Base-by-base conservation (phyloP, 176 grass and related monocot genomes). In the Leersia perrieri region DNA sequence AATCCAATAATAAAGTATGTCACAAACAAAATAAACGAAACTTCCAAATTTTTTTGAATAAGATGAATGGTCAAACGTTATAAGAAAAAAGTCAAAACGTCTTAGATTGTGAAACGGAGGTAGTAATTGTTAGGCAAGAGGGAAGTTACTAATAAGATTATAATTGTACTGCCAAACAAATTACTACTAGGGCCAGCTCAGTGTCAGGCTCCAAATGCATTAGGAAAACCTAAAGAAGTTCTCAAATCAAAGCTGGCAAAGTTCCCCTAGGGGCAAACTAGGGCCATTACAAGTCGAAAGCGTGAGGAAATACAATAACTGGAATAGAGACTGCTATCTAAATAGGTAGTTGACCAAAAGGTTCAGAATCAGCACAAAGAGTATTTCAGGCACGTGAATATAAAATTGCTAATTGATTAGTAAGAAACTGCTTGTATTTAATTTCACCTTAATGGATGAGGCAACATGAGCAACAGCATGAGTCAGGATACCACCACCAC, bases 381-480 rank as follows among this genome's bases (percentile, higher is more conserved):
- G 44, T 8, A 68, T 73, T 71, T 70, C 73, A 82, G 30, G 9
- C 30, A 40, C 40, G 27, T 38, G 22, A 66, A 72, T 20, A 73
- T 33, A 81, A 0, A 77, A 75, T 80, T 15, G 33, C 61, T 84
- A 27, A 77, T 18, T 11, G 14, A 83, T 25, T 11, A 71, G 64
- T 65, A 76, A 22, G 45, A 20, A 89, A 80, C 16, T 29, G 7
- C 71, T 41, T 60, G n/a, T 35, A 49, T 25, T 62, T 64, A 28
- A 51, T 82, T 69, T 76, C 45, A 99, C 96, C 93, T 99, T 99
- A 39, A 99, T 89, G 70, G 84, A 82, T 87, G 90, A 93, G 83
- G 93, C 88, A 75, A 93, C 61, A 77, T 70, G 81, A 85, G 96
- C 96, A 68, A 95, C 84, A 47, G 91, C 76, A 91, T 99, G 96